Conservation (phyloP, 768 basidiomycete genomes). For the Mycena indigotica region DNA sequence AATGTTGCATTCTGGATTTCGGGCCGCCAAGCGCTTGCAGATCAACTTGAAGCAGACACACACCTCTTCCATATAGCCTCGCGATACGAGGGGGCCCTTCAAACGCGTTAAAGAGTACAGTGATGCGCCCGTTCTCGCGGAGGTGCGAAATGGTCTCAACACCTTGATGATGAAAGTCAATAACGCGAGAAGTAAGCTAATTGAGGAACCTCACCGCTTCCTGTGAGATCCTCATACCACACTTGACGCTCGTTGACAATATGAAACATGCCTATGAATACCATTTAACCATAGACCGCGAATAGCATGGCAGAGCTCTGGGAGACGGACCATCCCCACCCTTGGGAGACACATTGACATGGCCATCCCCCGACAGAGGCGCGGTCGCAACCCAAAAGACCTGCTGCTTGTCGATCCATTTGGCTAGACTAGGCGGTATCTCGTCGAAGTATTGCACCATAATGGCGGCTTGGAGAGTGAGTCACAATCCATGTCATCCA, state of each 20-base stretch:
- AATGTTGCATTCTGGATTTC: no score
- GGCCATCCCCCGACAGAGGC: slow-evolving; percentile 56
- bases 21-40: no score
- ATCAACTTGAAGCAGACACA: slow-evolving; percentile 33
- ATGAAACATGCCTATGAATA: slow-evolving; percentile 52
- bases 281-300: neutral
- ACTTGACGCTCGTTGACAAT: slow-evolving; percentile 52
- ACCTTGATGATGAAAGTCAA: slow-evolving; percentile 34
- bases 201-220: slow-evolving; percentile 57
- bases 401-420: slow-evolving; percentile 64
- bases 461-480: neutral
- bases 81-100: slow-evolving; percentile 60
- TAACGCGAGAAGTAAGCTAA: neutral
- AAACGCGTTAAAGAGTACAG: slow-evolving; percentile 63
- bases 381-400: slow-evolving; percentile 75
- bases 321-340: slow-evolving; percentile 41
- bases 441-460: slow-evolving; percentile 65
- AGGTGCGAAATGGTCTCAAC: slow-evolving; percentile 62
- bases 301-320: neutral
- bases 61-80: slow-evolving; percentile 63
- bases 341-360: slow-evolving; percentile 72
- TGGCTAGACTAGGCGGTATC: slow-evolving; percentile 52
- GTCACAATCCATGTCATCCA: no score
- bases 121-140: slow-evolving; percentile 64
- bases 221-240: slow-evolving; percentile 78